Evolutionary conservation across 192 early-diverging fungal genomes (phyloP), one percentile per base, ranked within the genome.

Genomic region (Gonapodya prolifera): DNA sequence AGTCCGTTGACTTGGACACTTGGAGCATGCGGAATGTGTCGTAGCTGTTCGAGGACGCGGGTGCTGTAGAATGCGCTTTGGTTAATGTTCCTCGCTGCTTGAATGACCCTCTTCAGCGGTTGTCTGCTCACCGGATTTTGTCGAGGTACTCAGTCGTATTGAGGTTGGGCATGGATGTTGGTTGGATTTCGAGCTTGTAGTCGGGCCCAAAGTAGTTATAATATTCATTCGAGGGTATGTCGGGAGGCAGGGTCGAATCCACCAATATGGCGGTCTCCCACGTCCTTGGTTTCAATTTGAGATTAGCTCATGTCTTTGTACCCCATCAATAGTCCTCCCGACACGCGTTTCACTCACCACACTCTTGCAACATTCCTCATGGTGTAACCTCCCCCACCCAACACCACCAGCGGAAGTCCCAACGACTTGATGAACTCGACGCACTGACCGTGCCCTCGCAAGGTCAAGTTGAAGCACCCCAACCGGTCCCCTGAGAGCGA

Each of bases 301-400:
- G n/a, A n/a, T n/a, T n/a, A n/a, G n/a, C n/a, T n/a, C n/a, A n/a
- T n/a, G n/a, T n/a, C n/a, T n/a, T n/a, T n/a, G n/a, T n/a, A n/a
- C n/a, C n/a, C n/a, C n/a, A n/a, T n/a, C n/a, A n/a, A n/a, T n/a
- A n/a, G n/a, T n/a, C n/a, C n/a, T n/a, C n/a, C n/a, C n/a, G n/a
- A n/a, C n/a, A n/a, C n/a, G n/a, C n/a, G n/a, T n/a, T n/a, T 23
- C 8, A 61, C 45, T 16, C 23, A 61, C 96, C 97, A 98, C 79
- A 95, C 94, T 28, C 96, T 84, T 1, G 95, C 94, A 0, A 95
- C 94, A 84, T 99, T 96, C 13, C 91, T 79, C 31, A 90, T 91
- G 30, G 89, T 96, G 80, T 99, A 99, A 0, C 98, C 98, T 28
- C 98, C 97, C 1, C 97, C 97, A 69, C 97, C 97, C 30, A 99